Base-by-base conservation (phyloP, 768 basidiomycete species). In the Boletus pseudo-olivaceus region DNA sequence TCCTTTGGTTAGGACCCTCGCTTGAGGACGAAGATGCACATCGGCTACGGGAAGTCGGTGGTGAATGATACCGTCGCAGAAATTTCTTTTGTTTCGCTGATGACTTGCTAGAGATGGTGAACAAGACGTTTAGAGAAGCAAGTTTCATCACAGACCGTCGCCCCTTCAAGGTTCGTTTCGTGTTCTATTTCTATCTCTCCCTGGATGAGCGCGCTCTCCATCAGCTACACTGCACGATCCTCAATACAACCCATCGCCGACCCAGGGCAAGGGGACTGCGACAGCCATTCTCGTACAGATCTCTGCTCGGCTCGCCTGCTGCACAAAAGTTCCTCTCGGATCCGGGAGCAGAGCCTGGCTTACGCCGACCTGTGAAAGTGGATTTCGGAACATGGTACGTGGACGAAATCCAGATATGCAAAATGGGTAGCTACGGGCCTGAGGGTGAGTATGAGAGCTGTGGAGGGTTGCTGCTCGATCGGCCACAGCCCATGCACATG, bases 381-480 rank as follows among this genome's bases (percentile, higher is more conserved):
- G 59, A 81, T 34, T 73, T 88, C 20, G 87, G 87, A 0, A 60
- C 69, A 1, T 87, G 81, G 74, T 47, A 62, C 1, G 78, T 87
- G 8, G 66, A 76, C 32, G 80, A 83, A 57, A 68, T 88, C 11
- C 82, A 88, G 64, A 72, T 89, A 32, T 89, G 86, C 72, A 73
- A 76, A 41, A 87, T 89, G 87, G 85, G 87, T 0, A 87, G 86
- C 59, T 77, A 76, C 58, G 85, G 82, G 0, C 74, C 73, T 0
- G 76, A 84, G 55, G 84, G 82, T 14, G 84, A 82, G 64, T 90
- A 88, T 61, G 75, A 83, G 17, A 79, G 76, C 56, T 76, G 71
- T 45, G 69, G 69, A 1, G 59, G 64, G 4, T 47, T 64, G 9
- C 6, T n/a, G 7, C 40, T 65, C 15, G 4, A 30, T 40, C 1